phyloP scores from a whole-genome alignment of 2,329 filamentous ascomycete genomes.

The Didymella segeticola region DNA sequence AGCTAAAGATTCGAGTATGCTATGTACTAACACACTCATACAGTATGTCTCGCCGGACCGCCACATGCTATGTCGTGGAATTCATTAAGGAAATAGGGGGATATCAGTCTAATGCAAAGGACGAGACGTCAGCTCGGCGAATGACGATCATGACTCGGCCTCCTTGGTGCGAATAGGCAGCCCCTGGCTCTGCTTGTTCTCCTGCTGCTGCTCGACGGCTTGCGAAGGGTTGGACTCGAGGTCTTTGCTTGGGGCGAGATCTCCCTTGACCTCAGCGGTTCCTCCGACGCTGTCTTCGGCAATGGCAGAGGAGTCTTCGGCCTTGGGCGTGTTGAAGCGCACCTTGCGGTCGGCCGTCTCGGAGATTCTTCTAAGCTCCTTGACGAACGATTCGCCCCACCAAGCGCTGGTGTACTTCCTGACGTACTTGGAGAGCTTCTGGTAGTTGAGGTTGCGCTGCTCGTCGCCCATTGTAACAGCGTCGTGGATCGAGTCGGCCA shows the following conservation, averaged over 20 bases:
- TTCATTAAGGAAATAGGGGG: constrained; percentile 10
- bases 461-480: constrained; percentile 96
- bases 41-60: not conserved
- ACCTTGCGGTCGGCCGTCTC: constrained; percentile 59
- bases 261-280: not conserved
- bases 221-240: constrained; percentile 22
- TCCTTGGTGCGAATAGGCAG: constrained; percentile 22
- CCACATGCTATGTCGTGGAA: constrained; percentile 11
- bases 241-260: constrained; percentile 18
- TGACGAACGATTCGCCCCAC: constrained; percentile 94
- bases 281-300: not conserved
- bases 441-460: constrained; percentile 83
- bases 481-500: constrained; percentile 91
- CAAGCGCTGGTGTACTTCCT: constrained; percentile 96
- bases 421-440: constrained; percentile 92
- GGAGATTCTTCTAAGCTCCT: constrained; percentile 73
- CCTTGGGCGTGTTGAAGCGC: constrained; percentile 23
- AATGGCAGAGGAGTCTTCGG: constrained; percentile 3
- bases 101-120: constrained; percentile 15
- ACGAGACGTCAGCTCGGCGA: not conserved
- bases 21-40: not conserved
- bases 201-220: constrained; percentile 15
- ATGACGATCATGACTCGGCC: constrained; percentile 15
- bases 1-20: not conserved
- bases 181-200: constrained; percentile 9